phyloP scores from a whole-genome alignment of 208 protist genomes.

The Acanthamoeba castellanii region DNA sequence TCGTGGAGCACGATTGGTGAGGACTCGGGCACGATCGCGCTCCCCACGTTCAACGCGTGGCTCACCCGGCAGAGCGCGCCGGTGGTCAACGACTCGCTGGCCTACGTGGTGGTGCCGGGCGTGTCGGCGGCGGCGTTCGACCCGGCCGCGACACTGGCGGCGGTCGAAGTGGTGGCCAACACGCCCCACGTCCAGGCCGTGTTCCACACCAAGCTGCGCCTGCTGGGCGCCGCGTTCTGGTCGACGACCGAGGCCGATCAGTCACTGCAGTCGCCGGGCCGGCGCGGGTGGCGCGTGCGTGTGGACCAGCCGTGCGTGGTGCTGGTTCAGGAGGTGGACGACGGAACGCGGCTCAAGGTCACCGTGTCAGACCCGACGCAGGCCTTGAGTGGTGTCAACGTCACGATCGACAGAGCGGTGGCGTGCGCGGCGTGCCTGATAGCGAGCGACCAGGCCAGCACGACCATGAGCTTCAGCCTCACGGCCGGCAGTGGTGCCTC shows the following conservation, averaged over 20 bases:
- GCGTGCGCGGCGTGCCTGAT: not conserved
- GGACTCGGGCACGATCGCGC: not conserved
- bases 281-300: not conserved
- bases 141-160: not conserved
- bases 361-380: constrained; percentile 47
- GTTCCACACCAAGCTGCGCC: not conserved
- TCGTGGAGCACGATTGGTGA: not conserved
- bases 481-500: not conserved
- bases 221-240: constrained; percentile 25
- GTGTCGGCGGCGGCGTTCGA: not conserved
- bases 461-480: not conserved
- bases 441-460: not conserved
- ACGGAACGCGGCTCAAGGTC: not conserved
- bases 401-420: not conserved
- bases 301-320: constrained; percentile 1
- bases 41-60: constrained; percentile 53
- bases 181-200: constrained; percentile 41
- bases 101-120: constrained; percentile 26
- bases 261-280: not conserved
- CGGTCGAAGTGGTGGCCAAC: not conserved
- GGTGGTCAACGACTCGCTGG: constrained; percentile 40
- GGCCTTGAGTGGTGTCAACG: not conserved
- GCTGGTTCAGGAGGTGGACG: not conserved
- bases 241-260: not conserved
- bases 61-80: constrained; percentile 10